Evolutionary conservation across 129 eudicot species (phyloP), one percentile per base, ranked within the genome.

Genomic region (Lonicera japonica): DNA sequence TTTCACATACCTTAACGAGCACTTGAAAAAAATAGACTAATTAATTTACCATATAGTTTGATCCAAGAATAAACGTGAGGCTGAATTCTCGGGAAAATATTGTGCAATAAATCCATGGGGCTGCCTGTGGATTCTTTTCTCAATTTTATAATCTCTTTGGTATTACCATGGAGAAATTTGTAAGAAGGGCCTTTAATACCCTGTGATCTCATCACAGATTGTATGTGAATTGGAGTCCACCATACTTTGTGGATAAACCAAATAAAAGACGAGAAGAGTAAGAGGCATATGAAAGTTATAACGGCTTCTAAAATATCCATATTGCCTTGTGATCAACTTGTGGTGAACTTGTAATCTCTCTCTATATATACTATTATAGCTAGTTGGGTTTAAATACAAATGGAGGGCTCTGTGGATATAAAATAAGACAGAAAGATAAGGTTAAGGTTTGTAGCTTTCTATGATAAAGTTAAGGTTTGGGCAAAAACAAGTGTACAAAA

Each of bases 131-230:
- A 47, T 29, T 61, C 18, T 23, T 20, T 61, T 25, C 47, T 72
- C 82, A 83, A 72, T 0, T 41, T 4, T 11, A 70, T 12, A 51
- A 78, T 83, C 60, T 83, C 82, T 40, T 75, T 72, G 50, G 77
- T 65, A 64, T 53, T 83, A 12, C 89, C 89, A 48, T 75, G 69
- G n/a, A 79, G 23, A 61, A 83, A 68, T 38, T 50, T 79, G 73
- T 76, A 83, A 65, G 85, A 43, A 45, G 80, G 77, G 21, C 89
- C 89, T 40, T 61, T 73, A 71, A 83, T 61, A 40, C 89, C 89
- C 24, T 82, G 88, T 0, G 64, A 57, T 8, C 56, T 63, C 53
- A 82, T 16, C 60, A 63, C 25, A 12, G 43, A 12, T 54, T 78
- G 81, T 12, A 67, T 13, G 23, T 45, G 65, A 54, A 71, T 51